These are phyloP conservation scores for Aspergillus biplanus DNA, from an alignment of 495 filamentous ascomycete species.

Conservation along the genomic window DNA sequence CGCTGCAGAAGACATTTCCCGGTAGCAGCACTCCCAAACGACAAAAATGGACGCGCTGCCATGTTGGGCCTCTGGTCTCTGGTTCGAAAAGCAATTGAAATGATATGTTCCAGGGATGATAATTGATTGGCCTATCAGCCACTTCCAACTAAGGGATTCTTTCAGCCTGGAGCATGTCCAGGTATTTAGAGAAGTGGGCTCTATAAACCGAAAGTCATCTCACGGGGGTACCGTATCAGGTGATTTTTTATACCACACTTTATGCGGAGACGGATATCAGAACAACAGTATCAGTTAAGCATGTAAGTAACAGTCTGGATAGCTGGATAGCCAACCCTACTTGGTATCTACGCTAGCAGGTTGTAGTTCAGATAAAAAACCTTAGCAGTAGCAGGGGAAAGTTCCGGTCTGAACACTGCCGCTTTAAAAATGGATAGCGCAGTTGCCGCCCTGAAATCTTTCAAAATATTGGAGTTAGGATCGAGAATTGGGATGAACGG, in stretches of 20 bases:
- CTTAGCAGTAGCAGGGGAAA: background rate
- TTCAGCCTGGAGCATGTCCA: slow-evolving; percentile 10
- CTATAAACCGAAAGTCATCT: slow-evolving; percentile 12
- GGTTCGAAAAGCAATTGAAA: background rate
- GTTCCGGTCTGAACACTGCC: background rate
- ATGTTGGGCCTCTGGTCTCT: slow-evolving; percentile 13
- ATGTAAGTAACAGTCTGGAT: background rate
- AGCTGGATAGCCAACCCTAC: background rate
- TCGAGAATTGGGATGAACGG: background rate
- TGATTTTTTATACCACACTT: background rate
- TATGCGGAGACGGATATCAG: background rate
- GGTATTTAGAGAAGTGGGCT: background rate
- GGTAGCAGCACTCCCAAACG: slow-evolving; percentile 16
- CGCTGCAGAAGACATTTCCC: slow-evolving; percentile 13
- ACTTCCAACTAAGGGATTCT: background rate
- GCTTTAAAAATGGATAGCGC: background rate
- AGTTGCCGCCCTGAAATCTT: background rate
- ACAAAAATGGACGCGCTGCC: slow-evolving; percentile 13
- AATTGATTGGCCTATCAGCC: background rate
- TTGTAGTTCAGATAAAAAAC: background rate
- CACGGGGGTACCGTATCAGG: background rate
- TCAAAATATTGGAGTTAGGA: background rate
- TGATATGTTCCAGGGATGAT: too few species aligned
- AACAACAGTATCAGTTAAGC: background rate
- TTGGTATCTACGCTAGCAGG: background rate